These are phyloP conservation scores for Plasmodium gaboni DNA, from an alignment of 169 alveolate species.

Conservation along the genomic window DNA sequence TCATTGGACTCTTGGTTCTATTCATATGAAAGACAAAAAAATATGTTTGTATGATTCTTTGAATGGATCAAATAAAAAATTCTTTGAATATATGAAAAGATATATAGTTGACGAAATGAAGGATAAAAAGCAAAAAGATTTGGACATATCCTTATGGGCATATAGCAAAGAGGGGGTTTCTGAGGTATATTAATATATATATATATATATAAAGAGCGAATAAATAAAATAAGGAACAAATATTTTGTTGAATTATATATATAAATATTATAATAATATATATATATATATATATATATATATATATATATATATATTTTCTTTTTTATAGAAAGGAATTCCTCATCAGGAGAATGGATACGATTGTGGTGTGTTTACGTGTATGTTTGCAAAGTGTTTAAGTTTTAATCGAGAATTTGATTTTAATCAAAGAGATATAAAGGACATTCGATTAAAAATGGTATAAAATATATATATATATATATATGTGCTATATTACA, in stretches of 20 bases:
- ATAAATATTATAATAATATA: neutral
- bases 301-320: neutral
- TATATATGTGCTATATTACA: neutral
- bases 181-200: conserved; percentile 17
- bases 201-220: neutral
- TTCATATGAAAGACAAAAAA: conserved; percentile 85
- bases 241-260: neutral
- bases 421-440: conserved; percentile 84
- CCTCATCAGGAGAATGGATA: conserved; percentile 90
- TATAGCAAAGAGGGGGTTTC: conserved; percentile 25
- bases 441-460: conserved; percentile 82
- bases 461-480: conserved; percentile 14
- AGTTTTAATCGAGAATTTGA: conserved; percentile 86
- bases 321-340: conserved; percentile 44
- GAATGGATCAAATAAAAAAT: conserved; percentile 78
- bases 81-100: conserved; percentile 77
- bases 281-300: neutral
- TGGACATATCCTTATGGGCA: conserved; percentile 48
- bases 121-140: conserved; percentile 78
- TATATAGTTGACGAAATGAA: conserved; percentile 86
- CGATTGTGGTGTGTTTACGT: conserved; percentile 93
- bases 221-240: neutral
- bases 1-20: conserved; percentile 92
- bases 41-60: conserved; percentile 86
- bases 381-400: conserved; percentile 91